Conservation (phyloP, 2,329 filamentous ascomycete species). For the Penicillium sp. region DNA sequence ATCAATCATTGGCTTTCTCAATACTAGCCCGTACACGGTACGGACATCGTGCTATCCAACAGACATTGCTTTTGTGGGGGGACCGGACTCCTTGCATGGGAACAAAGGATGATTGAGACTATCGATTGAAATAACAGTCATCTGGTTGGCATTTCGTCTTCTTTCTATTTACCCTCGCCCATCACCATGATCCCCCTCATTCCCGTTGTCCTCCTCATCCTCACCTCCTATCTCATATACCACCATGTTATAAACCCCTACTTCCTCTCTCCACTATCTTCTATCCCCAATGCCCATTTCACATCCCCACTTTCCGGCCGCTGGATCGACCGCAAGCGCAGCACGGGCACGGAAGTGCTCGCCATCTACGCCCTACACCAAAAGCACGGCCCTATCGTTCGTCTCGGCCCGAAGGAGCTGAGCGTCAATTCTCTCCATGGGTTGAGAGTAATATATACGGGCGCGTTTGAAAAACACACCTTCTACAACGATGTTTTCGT, state of each 20-base stretch:
- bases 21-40: not conserved
- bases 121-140: not conserved
- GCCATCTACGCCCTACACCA: slow-evolving; percentile 57
- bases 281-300: slow-evolving; percentile 64
- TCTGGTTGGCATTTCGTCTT: slow-evolving; percentile 3
- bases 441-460: slow-evolving; percentile 60
- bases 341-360: slow-evolving; percentile 54
- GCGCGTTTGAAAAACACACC: slow-evolving; percentile 65
- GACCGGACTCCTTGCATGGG: not conserved
- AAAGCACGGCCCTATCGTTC: slow-evolving; percentile 56
- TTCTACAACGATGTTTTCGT: slow-evolving; percentile 66
- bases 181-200: slow-evolving; percentile 9
- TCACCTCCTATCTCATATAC: slow-evolving; percentile 16
- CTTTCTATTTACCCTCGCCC: not conserved
- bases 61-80: not conserved
- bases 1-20: not conserved
- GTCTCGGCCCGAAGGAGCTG: slow-evolving; percentile 62
- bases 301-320: slow-evolving; percentile 56
- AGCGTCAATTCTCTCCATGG: slow-evolving; percentile 63
- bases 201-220: slow-evolving; percentile 12
- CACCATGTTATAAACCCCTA: slow-evolving; percentile 27
- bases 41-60: not conserved
- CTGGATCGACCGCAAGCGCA: slow-evolving; percentile 63
- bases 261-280: slow-evolving; percentile 58
- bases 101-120: not conserved